Evolutionary conservation across 2,329 filamentous ascomycete species (phyloP).

Genomic region (Ceratocystis huliohia): DNA sequence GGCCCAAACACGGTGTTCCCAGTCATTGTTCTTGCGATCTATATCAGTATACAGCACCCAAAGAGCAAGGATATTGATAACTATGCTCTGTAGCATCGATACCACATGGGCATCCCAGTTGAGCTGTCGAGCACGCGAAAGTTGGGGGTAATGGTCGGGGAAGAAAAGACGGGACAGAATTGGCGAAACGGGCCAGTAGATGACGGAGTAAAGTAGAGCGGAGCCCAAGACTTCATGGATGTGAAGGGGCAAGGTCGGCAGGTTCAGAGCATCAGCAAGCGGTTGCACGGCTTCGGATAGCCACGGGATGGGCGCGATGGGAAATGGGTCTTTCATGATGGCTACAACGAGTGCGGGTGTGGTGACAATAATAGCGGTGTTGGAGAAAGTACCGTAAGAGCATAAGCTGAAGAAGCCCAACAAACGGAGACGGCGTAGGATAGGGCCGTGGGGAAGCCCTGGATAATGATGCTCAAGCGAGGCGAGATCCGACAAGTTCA

Average conservation of each 20-base stretch:
- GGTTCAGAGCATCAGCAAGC: conserved; percentile 46
- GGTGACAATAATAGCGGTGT: not conserved
- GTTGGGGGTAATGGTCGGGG: conserved; percentile 51
- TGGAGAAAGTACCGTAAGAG: not conserved
- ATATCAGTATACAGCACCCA: conserved; percentile 59
- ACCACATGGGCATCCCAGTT: conserved; percentile 84
- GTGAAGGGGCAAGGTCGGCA: conserved; percentile 60
- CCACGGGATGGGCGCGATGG: conserved; percentile 47
- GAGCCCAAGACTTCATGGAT: conserved; percentile 62
- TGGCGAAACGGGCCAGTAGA: conserved; percentile 56
- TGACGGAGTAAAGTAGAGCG: conserved; percentile 54
- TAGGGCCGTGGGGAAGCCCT: not conserved
- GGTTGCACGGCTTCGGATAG: conserved; percentile 47
- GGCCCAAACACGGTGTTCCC: conserved; percentile 59
- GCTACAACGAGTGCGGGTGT: not conserved
- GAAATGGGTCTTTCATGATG: conserved; percentile 62
- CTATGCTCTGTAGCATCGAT: conserved; percentile 61
- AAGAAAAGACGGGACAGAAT: conserved; percentile 49
- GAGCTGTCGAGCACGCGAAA: conserved; percentile 47
- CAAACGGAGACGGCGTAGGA: not conserved
- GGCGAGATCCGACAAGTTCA: not conserved
- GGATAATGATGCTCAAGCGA: not conserved
- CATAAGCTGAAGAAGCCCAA: not conserved
- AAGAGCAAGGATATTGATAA: conserved; percentile 61
- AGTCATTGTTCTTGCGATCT: conserved; percentile 53